Percentiles rank a stretch among this genome's conserved stretches.
phyloP scores from a whole-genome alignment of 2,329 filamentous ascomycete species.

The Paecilomyces sp. region DNA sequence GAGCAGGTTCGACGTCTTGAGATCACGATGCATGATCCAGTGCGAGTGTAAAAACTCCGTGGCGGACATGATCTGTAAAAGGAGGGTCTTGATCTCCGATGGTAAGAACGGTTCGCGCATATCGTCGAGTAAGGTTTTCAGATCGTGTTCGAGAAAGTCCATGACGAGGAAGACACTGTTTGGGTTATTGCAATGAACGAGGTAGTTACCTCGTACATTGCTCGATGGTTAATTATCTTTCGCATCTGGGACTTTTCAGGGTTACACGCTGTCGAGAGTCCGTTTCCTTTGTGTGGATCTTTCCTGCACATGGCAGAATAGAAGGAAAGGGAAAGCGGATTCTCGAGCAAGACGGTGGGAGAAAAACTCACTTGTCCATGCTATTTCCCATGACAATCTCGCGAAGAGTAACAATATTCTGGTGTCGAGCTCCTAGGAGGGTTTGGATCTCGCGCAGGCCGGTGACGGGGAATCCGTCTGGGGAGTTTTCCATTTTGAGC shows the following conservation, averaged over 20 bases:
- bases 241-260: constrained; percentile 32
- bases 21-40: constrained; percentile 88
- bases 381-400: constrained; percentile 76
- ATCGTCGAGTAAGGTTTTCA: constrained; percentile 85
- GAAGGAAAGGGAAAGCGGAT: not conserved
- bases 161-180: constrained; percentile 84
- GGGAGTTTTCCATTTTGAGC: constrained; percentile 74
- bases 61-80: constrained; percentile 73
- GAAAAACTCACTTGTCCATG: constrained; percentile 48
- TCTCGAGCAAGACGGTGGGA: not conserved
- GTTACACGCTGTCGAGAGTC: not conserved
- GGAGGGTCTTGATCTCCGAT: constrained; percentile 84
- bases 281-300: not conserved
- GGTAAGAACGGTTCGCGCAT: constrained; percentile 91
- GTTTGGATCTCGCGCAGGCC: constrained; percentile 92
- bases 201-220: constrained; percentile 3
- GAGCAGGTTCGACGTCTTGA: constrained; percentile 89
- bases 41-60: constrained; percentile 78
- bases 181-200: constrained; percentile 10
- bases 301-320: not conserved
- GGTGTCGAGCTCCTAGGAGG: constrained; percentile 69
- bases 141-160: constrained; percentile 95
- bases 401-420: constrained; percentile 72
- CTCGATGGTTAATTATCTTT: constrained; percentile 26
- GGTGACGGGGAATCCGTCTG: constrained; percentile 84